These are phyloP conservation scores for Albugo laibachii DNA, from an alignment of 352 stramenopile genomes.

Conservation along the genomic window DNA sequence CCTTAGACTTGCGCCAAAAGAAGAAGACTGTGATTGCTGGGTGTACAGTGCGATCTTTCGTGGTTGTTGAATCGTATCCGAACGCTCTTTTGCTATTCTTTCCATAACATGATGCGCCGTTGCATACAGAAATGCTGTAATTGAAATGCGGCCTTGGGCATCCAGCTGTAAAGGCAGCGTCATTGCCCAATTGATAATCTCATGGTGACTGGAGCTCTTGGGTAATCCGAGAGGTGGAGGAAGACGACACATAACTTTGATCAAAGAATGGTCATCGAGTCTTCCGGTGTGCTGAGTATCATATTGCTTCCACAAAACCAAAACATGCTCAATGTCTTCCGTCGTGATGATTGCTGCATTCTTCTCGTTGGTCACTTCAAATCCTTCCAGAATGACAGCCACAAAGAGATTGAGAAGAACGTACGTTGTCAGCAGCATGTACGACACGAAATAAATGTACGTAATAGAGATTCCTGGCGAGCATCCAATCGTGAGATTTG, in stretches of 20 bases:
- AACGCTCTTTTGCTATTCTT: constrained; percentile 10
- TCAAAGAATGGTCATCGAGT: constrained; percentile 18
- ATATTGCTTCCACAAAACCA: constrained; percentile 16
- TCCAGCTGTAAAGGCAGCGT: constrained; percentile 13
- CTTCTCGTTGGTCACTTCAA: constrained; percentile 31
- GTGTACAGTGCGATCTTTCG: constrained; percentile 7
- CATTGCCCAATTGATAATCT: constrained; percentile 8
- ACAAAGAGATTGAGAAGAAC: constrained; percentile 66
- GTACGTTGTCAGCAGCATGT: constrained; percentile 39
- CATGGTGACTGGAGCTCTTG: too few species aligned
- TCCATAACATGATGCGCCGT: constrained; percentile 15
- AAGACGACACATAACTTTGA: constrained; percentile 17
- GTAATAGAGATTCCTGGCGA: constrained; percentile 15
- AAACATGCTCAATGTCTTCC: constrained; percentile 14
- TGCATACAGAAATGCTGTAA: constrained; percentile 19
- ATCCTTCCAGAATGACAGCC: constrained; percentile 61
- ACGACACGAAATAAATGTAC: constrained; percentile 50
- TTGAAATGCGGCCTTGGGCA: constrained; percentile 14
- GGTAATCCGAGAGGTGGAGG: constrained; percentile 18
- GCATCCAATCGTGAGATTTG: constrained; percentile 19
- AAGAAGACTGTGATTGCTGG: constrained; percentile 1
- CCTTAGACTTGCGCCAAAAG: too few species aligned
- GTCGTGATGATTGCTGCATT: constrained; percentile 17
- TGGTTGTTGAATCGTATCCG: constrained; percentile 12
- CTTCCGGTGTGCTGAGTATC: constrained; percentile 14